phyloP scores from a whole-genome alignment of 441 rosid species.

The Raphanus hybrid region DNA sequence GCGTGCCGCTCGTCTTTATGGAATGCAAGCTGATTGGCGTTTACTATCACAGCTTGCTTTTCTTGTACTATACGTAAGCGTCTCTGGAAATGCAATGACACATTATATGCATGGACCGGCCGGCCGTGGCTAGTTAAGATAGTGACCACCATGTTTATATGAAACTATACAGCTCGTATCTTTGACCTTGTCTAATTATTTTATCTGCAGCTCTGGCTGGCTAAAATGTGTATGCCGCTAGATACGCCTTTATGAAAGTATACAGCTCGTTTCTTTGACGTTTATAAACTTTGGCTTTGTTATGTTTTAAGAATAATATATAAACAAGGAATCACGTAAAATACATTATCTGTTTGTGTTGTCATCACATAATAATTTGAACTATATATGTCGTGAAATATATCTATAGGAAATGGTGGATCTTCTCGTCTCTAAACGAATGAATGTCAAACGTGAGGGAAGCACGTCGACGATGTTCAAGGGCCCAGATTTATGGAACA shows the following conservation, averaged over 20 bases:
- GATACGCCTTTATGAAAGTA: no score
- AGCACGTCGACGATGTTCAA: conserved; percentile 25
- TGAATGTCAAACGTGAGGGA: conserved; percentile 15
- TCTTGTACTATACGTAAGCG: conserved; percentile 2
- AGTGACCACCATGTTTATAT: conserved; percentile 36
- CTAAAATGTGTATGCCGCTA: background rate
- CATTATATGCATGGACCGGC: conserved; percentile 9
- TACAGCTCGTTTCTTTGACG: no score
- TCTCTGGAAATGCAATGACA: background rate
- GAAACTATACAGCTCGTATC: conserved; percentile 30
- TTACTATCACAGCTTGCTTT: background rate
- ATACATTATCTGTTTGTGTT: no score
- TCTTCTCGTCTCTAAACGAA: no score
- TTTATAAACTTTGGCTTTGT: background rate
- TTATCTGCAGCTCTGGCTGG: background rate
- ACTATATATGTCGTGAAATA: no score
- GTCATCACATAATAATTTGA: no score
- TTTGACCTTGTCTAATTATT: conserved; percentile 17
- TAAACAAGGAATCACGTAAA: background rate
- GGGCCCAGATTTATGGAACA: background rate
- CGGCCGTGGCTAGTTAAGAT: conserved; percentile 12
- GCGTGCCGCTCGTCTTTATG: conserved; percentile 12
- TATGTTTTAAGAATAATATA: background rate
- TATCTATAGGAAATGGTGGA: no score
- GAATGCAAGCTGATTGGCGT: conserved; percentile 20